Conservation (phyloP, 306 rosid species). For the Gastrolobium bilobum region DNA sequence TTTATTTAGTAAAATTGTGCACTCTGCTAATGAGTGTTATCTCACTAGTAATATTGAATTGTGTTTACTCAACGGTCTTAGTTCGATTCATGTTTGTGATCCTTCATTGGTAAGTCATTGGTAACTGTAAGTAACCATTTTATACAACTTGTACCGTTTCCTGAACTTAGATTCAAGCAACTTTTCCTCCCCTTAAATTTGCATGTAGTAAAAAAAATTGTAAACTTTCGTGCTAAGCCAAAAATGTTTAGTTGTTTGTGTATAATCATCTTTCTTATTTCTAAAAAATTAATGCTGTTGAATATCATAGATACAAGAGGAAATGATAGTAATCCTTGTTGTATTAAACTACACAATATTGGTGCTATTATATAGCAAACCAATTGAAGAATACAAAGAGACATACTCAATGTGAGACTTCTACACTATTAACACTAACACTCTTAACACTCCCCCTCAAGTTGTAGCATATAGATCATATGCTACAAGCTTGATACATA, state of each 20-base stretch:
- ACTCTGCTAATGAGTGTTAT: too few species aligned
- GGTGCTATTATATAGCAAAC: too few species aligned
- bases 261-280: slow-evolving; percentile 6
- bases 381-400: too few species aligned
- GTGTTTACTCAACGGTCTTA: background rate
- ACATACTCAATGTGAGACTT: too few species aligned
- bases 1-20: too few species aligned
- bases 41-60: slow-evolving; percentile 34
- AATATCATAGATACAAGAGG: too few species aligned
- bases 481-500: too few species aligned
- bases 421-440: too few species aligned
- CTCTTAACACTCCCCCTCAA: too few species aligned
- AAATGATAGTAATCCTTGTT: too few species aligned
- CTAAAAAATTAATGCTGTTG: background rate
- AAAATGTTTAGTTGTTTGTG: slow-evolving; percentile 20
- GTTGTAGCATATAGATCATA: too few species aligned
- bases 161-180: slow-evolving; percentile 17
- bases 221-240: slow-evolving; percentile 18
- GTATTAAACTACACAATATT: too few species aligned
- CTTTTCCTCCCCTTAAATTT: slow-evolving; percentile 13
- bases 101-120: background rate
- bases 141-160: background rate
- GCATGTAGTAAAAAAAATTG: slow-evolving; percentile 20
- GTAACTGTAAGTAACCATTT: background rate
- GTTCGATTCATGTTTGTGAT: background rate